phyloP scores from a whole-genome alignment of 495 filamentous ascomycete species.

The Echria macrotheca region DNA sequence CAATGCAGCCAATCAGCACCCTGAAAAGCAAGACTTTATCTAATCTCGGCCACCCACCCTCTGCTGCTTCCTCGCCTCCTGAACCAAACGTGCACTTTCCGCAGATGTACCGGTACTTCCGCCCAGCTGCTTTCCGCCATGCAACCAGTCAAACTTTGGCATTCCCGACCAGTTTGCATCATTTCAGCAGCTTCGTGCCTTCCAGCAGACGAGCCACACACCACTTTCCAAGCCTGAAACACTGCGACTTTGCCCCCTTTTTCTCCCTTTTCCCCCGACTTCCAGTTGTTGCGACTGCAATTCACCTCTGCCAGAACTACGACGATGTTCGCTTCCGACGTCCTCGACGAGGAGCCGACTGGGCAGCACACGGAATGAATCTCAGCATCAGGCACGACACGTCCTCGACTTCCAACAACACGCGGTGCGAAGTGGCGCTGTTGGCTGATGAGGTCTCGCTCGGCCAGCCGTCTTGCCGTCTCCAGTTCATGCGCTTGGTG shows the following conservation, averaged over 20 bases:
- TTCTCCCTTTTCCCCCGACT: background rate
- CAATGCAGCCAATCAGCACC: conserved; percentile 22
- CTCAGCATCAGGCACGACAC: too few relatives aligned
- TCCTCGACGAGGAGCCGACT: too few relatives aligned
- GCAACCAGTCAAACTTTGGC: conserved; percentile 4
- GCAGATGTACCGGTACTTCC: conserved; percentile 28
- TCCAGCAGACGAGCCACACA: conserved; percentile 15
- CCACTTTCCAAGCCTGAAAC: conserved; percentile 16
- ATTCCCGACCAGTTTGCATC: background rate
- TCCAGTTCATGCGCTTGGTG: conserved; percentile 4
- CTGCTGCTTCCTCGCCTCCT: conserved; percentile 17
- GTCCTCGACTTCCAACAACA: too few relatives aligned
- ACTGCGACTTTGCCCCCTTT: background rate
- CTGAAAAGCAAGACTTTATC: conserved; percentile 21
- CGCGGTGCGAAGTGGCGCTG: too few relatives aligned
- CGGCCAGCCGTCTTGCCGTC: too few relatives aligned
- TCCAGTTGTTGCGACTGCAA: background rate
- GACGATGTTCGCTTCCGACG: background rate
- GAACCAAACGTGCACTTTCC: conserved; percentile 18
- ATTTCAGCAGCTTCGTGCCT: conserved; percentile 7
- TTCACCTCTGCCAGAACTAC: background rate
- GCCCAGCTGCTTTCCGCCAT: conserved; percentile 2
- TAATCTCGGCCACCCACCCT: conserved; percentile 16
- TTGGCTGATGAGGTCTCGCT: too few relatives aligned
- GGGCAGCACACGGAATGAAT: too few relatives aligned